phyloP scores from a whole-genome alignment of 331 rosid species.

The Rhamnella rubrinervis region DNA sequence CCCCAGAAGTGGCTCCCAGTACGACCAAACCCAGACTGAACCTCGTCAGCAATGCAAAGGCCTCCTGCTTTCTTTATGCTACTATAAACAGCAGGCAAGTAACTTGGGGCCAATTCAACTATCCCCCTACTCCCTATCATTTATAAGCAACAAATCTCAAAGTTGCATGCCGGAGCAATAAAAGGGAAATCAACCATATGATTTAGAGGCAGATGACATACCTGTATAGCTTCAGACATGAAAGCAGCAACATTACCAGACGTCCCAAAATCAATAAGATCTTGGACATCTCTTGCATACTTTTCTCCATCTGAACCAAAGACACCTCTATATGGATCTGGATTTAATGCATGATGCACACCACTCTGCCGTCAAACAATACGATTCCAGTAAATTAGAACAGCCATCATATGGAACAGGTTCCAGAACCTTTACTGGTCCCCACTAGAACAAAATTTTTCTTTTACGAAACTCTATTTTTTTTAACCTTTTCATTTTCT shows the following conservation, averaged over 20 bases:
- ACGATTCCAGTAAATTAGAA: not conserved
- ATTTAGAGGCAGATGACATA: conserved; percentile 5
- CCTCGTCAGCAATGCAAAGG: conserved; percentile 92
- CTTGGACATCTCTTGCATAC: conserved; percentile 85
- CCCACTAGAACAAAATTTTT: too few species aligned
- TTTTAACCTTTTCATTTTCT: too few species aligned
- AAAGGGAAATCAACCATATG: not conserved
- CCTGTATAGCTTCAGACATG: conserved; percentile 89
- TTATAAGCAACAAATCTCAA: not conserved
- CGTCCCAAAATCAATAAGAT: conserved; percentile 83
- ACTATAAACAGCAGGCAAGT: conserved; percentile 62
- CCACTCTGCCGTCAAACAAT: conserved; percentile 53
- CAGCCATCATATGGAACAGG: too few species aligned
- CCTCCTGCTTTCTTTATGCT: conserved; percentile 82
- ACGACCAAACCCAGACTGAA: conserved; percentile 86
- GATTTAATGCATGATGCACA: conserved; percentile 88
- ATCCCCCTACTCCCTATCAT: conserved; percentile 93
- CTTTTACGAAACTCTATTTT: too few species aligned
- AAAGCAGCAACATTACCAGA: conserved; percentile 85
- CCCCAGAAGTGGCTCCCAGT: conserved; percentile 96
- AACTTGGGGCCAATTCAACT: conserved; percentile 88
- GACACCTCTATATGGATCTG: conserved; percentile 92
- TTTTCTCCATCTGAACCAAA: conserved; percentile 92
- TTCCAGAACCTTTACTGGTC: too few species aligned
- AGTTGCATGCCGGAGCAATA: not conserved